Conservation (phyloP, 2,329 filamentous ascomycete genomes). For the Tolypocladium endophyticum region DNA sequence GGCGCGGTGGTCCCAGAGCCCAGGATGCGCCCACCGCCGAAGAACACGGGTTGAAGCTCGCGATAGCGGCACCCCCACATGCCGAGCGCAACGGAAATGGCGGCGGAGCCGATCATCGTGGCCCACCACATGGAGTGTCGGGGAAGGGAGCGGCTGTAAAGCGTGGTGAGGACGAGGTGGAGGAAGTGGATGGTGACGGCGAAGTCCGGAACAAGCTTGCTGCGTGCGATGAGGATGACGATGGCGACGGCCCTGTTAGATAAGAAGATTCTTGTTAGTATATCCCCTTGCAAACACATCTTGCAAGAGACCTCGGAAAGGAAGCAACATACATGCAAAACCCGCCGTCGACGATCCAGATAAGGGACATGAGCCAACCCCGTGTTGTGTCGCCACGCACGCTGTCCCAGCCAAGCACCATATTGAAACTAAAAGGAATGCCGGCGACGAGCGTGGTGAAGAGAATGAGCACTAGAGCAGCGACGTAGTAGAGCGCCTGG, state of each 20-base stretch:
- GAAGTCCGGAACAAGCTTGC: constrained; percentile 92
- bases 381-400: constrained; percentile 51
- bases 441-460: constrained; percentile 52
- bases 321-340: constrained; percentile 33
- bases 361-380: constrained; percentile 48
- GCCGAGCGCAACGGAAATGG: constrained; percentile 47
- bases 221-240: constrained; percentile 72
- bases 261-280: neutral
- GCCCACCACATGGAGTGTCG: constrained; percentile 80
- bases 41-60: constrained; percentile 79
- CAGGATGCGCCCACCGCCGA: constrained; percentile 50
- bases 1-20: constrained; percentile 11
- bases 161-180: constrained; percentile 64
- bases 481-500: constrained; percentile 45
- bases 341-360: constrained; percentile 47
- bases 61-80: constrained; percentile 89
- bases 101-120: constrained; percentile 37
- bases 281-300: neutral
- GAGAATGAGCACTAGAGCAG: constrained; percentile 40
- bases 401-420: constrained; percentile 48
- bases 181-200: constrained; percentile 79
- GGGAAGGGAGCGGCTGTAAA: constrained; percentile 72
- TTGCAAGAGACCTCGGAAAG: constrained; percentile 2
- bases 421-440: constrained; percentile 37
- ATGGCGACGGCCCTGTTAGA: constrained; percentile 64